Evolutionary conservation across 352 stramenopile species (phyloP).

Genomic region (Hyaloperonospora arabidopsidis): DNA sequence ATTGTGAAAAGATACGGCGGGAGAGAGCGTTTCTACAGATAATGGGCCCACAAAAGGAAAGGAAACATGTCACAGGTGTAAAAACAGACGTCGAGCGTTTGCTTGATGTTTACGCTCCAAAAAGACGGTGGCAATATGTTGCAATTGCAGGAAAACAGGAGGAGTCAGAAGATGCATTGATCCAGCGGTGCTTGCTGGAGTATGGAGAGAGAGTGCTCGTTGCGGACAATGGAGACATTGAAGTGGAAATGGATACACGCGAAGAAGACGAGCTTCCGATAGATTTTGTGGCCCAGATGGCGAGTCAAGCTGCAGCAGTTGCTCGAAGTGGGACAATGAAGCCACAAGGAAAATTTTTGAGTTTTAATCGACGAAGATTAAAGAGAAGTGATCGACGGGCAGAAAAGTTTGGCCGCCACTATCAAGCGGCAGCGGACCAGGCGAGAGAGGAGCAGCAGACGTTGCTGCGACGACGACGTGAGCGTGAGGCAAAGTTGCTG

Average conservation of each 20-base stretch:
- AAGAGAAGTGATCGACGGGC: conserved; percentile 20
- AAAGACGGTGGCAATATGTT: conserved; percentile 40
- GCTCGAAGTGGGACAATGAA: conserved; percentile 17
- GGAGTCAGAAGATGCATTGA: conserved; percentile 54
- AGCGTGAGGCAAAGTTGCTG: conserved; percentile 43
- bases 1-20: conserved; percentile 34
- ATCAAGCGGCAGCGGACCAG: conserved; percentile 45
- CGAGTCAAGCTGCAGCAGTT: conserved; percentile 37
- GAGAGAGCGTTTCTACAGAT: conserved; percentile 31
- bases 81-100: conserved; percentile 44
- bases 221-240: conserved; percentile 11
- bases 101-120: conserved; percentile 31
- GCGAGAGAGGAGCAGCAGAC: conserved; percentile 42
- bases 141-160: conserved; percentile 14
- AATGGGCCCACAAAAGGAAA: conserved; percentile 8
- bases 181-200: conserved; percentile 76
- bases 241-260: conserved; percentile 10
- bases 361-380: conserved; percentile 8
- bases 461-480: conserved; percentile 31
- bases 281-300: conserved; percentile 41
- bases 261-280: conserved; percentile 7
- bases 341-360: conserved; percentile 8
- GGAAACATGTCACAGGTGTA: conserved; percentile 10
- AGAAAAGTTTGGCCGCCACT: conserved; percentile 55
- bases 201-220: conserved; percentile 59